Percentiles rank a stretch among this genome's conserved stretches.
These are phyloP conservation scores for Plasmopara viticola DNA, from an alignment of 352 stramenopile species.

Conservation along the genomic window DNA sequence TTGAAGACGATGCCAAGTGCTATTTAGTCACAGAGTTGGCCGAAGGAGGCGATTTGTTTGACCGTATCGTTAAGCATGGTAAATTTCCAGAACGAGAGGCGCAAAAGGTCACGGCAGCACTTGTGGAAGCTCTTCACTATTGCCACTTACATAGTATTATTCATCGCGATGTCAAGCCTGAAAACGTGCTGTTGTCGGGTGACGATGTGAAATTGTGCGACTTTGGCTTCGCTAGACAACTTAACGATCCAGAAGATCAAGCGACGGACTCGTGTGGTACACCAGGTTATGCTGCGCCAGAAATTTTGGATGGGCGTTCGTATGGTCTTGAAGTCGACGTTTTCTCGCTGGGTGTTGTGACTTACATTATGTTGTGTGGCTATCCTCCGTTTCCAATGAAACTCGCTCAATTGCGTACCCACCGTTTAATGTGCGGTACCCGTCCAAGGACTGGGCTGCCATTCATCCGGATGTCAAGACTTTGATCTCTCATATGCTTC, in stretches of 20 bases:
- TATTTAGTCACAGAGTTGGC: conserved; percentile 98
- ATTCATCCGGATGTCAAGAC: conserved; percentile 63
- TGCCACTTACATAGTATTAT: conserved; percentile 87
- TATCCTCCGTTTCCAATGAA: conserved; percentile 88
- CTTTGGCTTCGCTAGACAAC: conserved; percentile 79
- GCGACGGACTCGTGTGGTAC: conserved; percentile 80
- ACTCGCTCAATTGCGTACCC: conserved; percentile 70
- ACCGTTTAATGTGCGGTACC: conserved; percentile 82
- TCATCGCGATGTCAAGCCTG: conserved; percentile 82
- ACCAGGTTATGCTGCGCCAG: conserved; percentile 73
- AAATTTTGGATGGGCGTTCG: conserved; percentile 76
- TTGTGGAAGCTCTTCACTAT: conserved; percentile 89
- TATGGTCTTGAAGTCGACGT: conserved; percentile 84
- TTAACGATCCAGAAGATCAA: conserved; percentile 51
- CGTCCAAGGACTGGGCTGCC: conserved; percentile 69
- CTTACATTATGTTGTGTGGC: conserved; percentile 84
- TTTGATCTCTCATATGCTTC: conserved; percentile 71
- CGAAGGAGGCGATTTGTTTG: conserved; percentile 84
- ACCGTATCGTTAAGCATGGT: conserved; percentile 81
- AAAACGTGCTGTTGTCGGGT: conserved; percentile 76
- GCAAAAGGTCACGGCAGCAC: conserved; percentile 55
- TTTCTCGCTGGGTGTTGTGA: conserved; percentile 86
- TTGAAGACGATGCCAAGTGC: conserved; percentile 92
- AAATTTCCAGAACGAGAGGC: conserved; percentile 62
- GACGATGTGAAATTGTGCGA: conserved; percentile 81